These are phyloP conservation scores for Darksidea phi DNA, from an alignment of 495 filamentous ascomycete genomes.

Conservation along the genomic window DNA sequence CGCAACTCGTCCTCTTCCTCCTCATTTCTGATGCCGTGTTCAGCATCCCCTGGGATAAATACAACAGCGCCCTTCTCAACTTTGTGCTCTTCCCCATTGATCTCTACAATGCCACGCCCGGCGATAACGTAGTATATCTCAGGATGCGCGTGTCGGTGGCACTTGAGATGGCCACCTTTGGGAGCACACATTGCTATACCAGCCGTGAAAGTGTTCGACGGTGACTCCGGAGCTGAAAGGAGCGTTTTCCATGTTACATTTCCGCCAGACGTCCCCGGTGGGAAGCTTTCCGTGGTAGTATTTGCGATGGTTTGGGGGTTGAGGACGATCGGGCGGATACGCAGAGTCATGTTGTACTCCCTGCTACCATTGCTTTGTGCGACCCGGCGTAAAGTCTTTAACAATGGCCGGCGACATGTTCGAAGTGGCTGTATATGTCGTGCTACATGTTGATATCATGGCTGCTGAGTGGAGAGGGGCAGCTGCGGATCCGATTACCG, in stretches of 20 bases:
- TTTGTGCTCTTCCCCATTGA: constrained; percentile 17
- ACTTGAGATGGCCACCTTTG: constrained; percentile 12
- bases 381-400: too few species aligned
- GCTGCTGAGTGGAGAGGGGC: too few species aligned
- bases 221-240: background rate
- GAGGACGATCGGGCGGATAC: constrained; percentile 8
- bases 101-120: constrained; percentile 3
- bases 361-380: too few species aligned
- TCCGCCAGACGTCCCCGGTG: background rate
- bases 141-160: constrained; percentile 16
- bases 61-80: constrained; percentile 19
- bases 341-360: background rate
- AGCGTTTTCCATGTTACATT: constrained; percentile 24
- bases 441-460: too few species aligned
- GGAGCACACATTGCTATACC: constrained; percentile 13
- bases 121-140: constrained; percentile 18
- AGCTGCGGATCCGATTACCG: too few species aligned
- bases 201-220: constrained; percentile 12
- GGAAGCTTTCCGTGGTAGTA: background rate
- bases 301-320: constrained; percentile 2
- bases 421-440: too few species aligned
- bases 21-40: constrained; percentile 11
- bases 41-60: constrained; percentile 21
- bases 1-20: constrained; percentile 3
- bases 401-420: too few species aligned